Conservation (phyloP, 2,329 filamentous ascomycete genomes). For the Alternaria hordeiaustralica region DNA sequence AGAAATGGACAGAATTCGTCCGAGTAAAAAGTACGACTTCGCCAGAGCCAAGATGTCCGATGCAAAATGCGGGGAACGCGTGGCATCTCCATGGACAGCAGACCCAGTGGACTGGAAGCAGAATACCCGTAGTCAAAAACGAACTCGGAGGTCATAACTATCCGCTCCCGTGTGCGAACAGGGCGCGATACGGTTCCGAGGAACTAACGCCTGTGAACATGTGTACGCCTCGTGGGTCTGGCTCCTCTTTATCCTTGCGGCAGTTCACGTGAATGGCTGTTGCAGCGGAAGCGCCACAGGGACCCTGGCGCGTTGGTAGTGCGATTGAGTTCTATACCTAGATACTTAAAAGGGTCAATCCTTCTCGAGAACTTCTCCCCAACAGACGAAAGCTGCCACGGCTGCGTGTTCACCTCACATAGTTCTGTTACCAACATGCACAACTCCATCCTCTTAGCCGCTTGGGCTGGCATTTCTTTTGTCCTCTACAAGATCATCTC, state of each 20-base stretch:
- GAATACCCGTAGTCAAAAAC: neutral
- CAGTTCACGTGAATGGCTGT: neutral
- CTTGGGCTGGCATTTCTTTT: constrained; percentile 42
- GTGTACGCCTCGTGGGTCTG: constrained; percentile 1
- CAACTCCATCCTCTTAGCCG: constrained; percentile 30
- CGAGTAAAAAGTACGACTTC: neutral
- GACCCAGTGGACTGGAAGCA: neutral
- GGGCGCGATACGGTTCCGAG: neutral
- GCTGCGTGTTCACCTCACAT: neutral
- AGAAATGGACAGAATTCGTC: neutral
- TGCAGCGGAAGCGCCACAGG: neutral
- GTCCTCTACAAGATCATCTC: constrained; percentile 38
- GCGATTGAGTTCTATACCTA: neutral
- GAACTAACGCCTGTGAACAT: neutral
- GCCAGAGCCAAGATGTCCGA: neutral
- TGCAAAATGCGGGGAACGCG: neutral
- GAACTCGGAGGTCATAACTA: neutral
- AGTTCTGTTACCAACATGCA: constrained; percentile 31
- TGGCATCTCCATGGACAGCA: neutral
- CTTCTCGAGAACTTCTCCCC: neutral
- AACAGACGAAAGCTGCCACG: neutral
- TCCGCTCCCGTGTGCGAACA: neutral
- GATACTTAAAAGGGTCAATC: neutral
- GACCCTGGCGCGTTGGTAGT: neutral
- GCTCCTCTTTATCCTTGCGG: neutral